These are phyloP conservation scores for Fomes fomentarius DNA, from an alignment of 1,284 basidiomycete genomes.

Conservation along the genomic window DNA sequence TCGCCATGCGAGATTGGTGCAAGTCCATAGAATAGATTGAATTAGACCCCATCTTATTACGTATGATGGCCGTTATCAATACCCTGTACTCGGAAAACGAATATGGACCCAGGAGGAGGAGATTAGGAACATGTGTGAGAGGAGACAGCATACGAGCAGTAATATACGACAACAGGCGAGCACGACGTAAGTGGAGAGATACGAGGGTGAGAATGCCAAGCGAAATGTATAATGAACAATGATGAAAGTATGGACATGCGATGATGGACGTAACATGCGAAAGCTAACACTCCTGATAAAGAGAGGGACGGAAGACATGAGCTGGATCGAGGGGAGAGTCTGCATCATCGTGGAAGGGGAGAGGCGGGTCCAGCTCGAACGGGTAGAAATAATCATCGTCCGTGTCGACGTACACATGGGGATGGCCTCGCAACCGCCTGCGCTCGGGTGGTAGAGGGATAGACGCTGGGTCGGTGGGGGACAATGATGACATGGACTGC, in stretches of 20 bases:
- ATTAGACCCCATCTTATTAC: constrained; percentile 18
- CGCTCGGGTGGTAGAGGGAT: constrained; percentile 54
- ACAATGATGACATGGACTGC: constrained; percentile 42
- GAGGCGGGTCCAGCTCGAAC: constrained; percentile 63
- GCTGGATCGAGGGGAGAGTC: constrained; percentile 45
- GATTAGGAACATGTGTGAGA: constrained; percentile 22
- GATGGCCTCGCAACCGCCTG: constrained; percentile 47
- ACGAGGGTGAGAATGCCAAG: neutral
- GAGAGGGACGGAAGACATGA: constrained; percentile 36
- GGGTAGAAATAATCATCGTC: constrained; percentile 62
- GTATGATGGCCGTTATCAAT: constrained; percentile 24
- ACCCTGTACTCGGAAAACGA: constrained; percentile 25
- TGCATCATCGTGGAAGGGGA: constrained; percentile 60
- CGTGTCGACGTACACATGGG: constrained; percentile 63
- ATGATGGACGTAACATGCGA: constrained; percentile 18
- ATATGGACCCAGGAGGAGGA: constrained; percentile 19
- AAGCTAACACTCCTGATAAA: constrained; percentile 65
- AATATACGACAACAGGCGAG: constrained; percentile 22
- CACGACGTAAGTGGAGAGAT: neutral
- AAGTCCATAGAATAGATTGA: constrained; percentile 6
- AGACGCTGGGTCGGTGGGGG: constrained; percentile 46
- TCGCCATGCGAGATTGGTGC: constrained; percentile 9
- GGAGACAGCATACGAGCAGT: constrained; percentile 26
- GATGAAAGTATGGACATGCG: constrained; percentile 18
- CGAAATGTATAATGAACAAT: constrained; percentile 8